Evolutionary conservation across 257 asterid genomes (phyloP).

Genomic region (Avicennia marina): DNA sequence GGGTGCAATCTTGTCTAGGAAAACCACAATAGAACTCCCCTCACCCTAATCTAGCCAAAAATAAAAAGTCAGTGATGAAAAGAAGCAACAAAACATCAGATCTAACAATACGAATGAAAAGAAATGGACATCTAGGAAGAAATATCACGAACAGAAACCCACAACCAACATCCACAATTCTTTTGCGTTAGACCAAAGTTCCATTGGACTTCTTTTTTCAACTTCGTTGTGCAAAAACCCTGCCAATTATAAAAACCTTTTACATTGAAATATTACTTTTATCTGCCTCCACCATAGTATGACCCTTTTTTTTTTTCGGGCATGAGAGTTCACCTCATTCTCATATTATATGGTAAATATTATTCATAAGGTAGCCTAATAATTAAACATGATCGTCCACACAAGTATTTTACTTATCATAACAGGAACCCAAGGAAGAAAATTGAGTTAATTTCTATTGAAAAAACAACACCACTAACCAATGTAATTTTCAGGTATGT

Average conservation of each 20-base stretch:
- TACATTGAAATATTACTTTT: neutral
- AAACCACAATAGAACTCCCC: neutral
- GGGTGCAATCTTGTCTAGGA: neutral
- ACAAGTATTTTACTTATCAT: neutral
- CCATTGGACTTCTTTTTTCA: neutral
- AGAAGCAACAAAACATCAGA: neutral
- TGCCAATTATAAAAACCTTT: constrained; percentile 1
- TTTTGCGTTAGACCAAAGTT: neutral
- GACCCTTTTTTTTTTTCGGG: neutral
- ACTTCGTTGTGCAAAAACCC: neutral
- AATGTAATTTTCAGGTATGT: neutral
- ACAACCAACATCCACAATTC: neutral
- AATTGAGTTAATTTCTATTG: neutral
- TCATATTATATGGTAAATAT: constrained; percentile 8
- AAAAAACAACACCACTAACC: neutral
- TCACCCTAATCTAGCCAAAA: neutral
- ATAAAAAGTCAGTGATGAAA: neutral
- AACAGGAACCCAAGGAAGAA: neutral
- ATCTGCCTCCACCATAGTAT: neutral
- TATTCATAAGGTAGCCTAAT: neutral
- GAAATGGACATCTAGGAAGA: neutral
- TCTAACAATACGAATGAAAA: neutral
- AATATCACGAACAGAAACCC: neutral
- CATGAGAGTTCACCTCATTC: neutral
- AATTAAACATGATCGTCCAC: neutral